These are phyloP conservation scores for Trifolium repens DNA, from an alignment of 306 rosid genomes.

Conservation along the genomic window DNA sequence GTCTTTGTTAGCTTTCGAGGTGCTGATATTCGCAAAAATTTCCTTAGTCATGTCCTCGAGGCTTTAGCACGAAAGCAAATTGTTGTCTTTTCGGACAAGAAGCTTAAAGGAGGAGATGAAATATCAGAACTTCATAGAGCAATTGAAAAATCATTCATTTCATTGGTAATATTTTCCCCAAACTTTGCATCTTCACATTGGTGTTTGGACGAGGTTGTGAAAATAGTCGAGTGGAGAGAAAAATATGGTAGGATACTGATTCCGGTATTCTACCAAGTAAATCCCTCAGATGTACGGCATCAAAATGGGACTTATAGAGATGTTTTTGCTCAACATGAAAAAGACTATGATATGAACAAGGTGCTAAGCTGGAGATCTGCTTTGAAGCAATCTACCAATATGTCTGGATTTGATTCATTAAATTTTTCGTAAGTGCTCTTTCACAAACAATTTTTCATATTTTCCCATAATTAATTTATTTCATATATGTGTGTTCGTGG, in stretches of 20 bases:
- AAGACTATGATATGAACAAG: background rate
- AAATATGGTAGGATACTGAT: background rate
- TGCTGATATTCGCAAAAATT: background rate
- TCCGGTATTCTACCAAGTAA: constrained; percentile 34
- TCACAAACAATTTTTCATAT: background rate
- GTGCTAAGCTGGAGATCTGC: constrained; percentile 35
- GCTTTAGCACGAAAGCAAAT: constrained; percentile 12
- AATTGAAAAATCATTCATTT: constrained; percentile 31
- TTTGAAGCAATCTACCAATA: constrained; percentile 21
- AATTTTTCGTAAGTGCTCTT: constrained; percentile 7
- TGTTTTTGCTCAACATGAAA: constrained; percentile 38
- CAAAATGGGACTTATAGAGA: constrained; percentile 17
- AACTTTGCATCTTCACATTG: constrained; percentile 33
- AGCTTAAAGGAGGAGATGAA: background rate
- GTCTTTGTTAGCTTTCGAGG: constrained; percentile 42
- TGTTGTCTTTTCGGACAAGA: background rate
- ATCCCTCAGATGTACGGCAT: constrained; percentile 28
- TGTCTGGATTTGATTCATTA: constrained; percentile 33
- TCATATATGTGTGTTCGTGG: no score
- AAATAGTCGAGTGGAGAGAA: constrained; percentile 23
- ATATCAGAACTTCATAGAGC: constrained; percentile 5
- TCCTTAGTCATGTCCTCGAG: constrained; percentile 11
- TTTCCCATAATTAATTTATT: background rate
- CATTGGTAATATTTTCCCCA: constrained; percentile 24
- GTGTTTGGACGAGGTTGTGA: constrained; percentile 40